Conservation (phyloP, 78 protist genomes). For the Tieghemostelium lacteum region DNA sequence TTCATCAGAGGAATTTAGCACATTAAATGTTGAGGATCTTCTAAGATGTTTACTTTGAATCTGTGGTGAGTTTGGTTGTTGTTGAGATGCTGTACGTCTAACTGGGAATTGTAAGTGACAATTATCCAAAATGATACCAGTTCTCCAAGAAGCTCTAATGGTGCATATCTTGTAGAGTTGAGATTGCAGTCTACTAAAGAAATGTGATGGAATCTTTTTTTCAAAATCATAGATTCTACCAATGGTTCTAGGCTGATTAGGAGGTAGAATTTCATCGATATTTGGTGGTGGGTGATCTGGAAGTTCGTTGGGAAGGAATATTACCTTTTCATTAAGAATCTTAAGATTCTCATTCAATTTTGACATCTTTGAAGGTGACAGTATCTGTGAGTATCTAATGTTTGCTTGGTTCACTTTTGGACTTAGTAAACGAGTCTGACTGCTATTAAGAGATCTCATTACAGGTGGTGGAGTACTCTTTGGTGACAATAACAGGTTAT, state of each 20-base stretch:
- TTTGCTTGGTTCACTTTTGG: too few relatives aligned
- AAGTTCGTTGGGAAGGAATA: slow-evolving; percentile 42
- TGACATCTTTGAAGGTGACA: slow-evolving; percentile 4
- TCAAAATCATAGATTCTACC: slow-evolving; percentile 55
- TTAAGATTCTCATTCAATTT: not conserved
- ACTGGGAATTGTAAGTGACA: slow-evolving; percentile 52
- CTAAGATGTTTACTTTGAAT: not conserved
- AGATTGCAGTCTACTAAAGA: slow-evolving; percentile 20
- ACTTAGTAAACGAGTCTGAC: not conserved
- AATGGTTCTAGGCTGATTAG: slow-evolving; percentile 3
- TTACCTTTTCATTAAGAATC: slow-evolving; percentile 39
- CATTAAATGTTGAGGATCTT: slow-evolving; percentile 13
- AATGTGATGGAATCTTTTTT: slow-evolving; percentile 31
- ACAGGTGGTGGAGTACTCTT: not conserved
- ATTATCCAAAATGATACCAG: slow-evolving; percentile 59
- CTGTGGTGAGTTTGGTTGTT: slow-evolving; percentile 17
- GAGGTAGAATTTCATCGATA: slow-evolving; percentile 16
- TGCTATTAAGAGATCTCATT: not conserved
- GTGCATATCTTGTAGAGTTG: slow-evolving; percentile 67
- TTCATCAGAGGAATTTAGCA: slow-evolving; percentile 26
- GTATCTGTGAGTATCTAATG: not conserved
- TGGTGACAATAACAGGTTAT: not conserved
- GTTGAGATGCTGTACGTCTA: not conserved
- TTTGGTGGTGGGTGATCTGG: slow-evolving; percentile 47
- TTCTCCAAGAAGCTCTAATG: slow-evolving; percentile 23